Base-by-base conservation (phyloP, 495 filamentous ascomycete genomes). In the Hypoxylon fuscum region DNA sequence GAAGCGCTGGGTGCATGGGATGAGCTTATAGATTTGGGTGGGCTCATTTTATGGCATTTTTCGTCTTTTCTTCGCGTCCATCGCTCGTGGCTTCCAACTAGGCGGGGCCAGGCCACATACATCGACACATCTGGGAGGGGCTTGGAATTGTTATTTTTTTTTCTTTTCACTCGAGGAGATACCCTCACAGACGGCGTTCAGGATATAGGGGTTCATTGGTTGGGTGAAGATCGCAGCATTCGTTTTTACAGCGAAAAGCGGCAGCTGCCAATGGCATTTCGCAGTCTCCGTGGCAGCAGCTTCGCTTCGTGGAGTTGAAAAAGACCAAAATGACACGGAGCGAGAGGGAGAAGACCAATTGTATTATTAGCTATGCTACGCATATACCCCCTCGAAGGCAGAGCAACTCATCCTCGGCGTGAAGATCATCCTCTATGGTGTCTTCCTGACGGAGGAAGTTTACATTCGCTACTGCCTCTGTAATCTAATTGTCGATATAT, bases 171-270 rank as follows among this genome's bases (percentile, higher is more conserved):
- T 47, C 54, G 69, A 72, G 69, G 69, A 65, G 62, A 70, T 68
- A 72, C 69, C 69, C 67, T 68, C 64, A 68, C 64, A 69, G 47
- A 63, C 59, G 69, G 69, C 69, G 69, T 72, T 72, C 22, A 45
- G 69, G 67, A 59, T 69, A 56, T 56, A 66, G n/a, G 41, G 54
- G 54, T 21, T 57, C 22, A 48, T 43, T 32, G 60, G 55, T 32
- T 43, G 63, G 49, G 50, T 49, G 59, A 60, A 64, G 49, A 55
- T 66, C 60, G 61, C 65, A 68, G 56, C 57, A 68, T 56, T 66
- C 55, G 67, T 58, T 60, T 57, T 60, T 57, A 60, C 37, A 54
- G 43, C 54, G 50, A 70, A 45, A 50, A 61, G 25, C 22, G 47
- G 32, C 41, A 59, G 53, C 54, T 43, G 47, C 44, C 48, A 42